Evolutionary conservation across 768 basidiomycete genomes (phyloP), one percentile per base, ranked within the genome.

Genomic region (Panus rudis): DNA sequence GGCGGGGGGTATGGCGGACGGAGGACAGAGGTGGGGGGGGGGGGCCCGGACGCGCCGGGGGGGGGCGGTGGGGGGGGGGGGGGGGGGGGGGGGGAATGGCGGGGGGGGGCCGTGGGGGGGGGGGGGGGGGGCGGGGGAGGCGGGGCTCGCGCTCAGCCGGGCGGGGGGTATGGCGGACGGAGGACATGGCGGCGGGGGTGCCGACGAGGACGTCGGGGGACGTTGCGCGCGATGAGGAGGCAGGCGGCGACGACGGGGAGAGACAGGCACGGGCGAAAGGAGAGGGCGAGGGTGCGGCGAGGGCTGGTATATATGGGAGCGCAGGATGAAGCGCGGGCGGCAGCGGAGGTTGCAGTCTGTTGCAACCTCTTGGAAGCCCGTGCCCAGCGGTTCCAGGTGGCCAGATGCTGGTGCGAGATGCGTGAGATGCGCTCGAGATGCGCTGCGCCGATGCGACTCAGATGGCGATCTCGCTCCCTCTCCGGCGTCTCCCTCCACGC

Each of bases 1-100:
- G 78, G 52, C 81, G 80, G 47, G 78, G 70, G 24, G 74, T 61
- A 54, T 79, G 78, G 60, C 82, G 65, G 53, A n/a, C n/a, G 26
- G 42, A 35, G 54, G 50, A 43, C 53, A 56, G 3, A 74, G 76
- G 42, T 68, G 71, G 56, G 51, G 59, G 51, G 32, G 63, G 21
- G 25, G 64, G 64, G 68, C 61, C 48, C 46, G 62, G 43, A 79
- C 80, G 51, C 82, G 81, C 41, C 78, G 59, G 57, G 72, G 63
- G 3, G 67, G 64, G 48, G 65, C 56, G 32, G 52, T 42, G 46
- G n/a, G n/a, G n/a, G n/a, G n/a, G n/a, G n/a, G n/a, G n/a, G n/a
- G n/a, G n/a, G n/a, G n/a, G n/a, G n/a, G 57, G 61, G 16, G 67
- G 56, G 7, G 66, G 72, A n/a, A 66, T 62, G 39, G 68, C 65